Evolutionary conservation across 176 grass and related monocot genomes (phyloP), one percentile per base, ranked within the genome.

Genomic region (Zoysia pacifica): DNA sequence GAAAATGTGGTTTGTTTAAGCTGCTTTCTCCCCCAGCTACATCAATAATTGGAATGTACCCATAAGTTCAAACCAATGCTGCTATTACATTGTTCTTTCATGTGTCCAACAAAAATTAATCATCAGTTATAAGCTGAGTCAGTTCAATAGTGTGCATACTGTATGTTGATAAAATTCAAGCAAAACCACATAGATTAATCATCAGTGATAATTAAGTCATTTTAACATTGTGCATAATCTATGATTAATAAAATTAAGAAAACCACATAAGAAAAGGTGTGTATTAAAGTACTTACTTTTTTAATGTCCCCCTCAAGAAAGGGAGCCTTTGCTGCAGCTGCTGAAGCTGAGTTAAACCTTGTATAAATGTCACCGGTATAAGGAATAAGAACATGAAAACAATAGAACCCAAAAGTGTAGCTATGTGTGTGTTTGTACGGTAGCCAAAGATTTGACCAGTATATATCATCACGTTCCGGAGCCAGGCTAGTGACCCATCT

Each of bases 371-470:
- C 53, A 94, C 92, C 4, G 95, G 92, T 53, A 87, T 28, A 59
- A 98, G 85, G 81, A 98, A 98, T 35, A 98, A 42, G 72, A 98
- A 68, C 90, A 98, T 92, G 59, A 90, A 98, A 81, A 89, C 78
- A 79, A 93, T 81, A 85, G 84, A 84, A 58, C 84, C 82, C 40
- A 93, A 72, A 85, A 98, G 87, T 39, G 90, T 98, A 76, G 70
- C 81, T 81, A 93, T 91, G 53, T 64, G 83, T 46, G 92, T 92
- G 88, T 68, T 68, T 87, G 78, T 93, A 94, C 5, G 95, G 92
- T 73, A 98, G 72, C 95, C 95, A 98, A 84, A 98, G 90, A 86
- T 94, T 98, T 53, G 95, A 98, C 95, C 95, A 94, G 42, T 93
- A 98, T 50, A 98, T 62, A 50, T 98, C 95, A 45, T 98, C 81